These are phyloP conservation scores for Neonectria sp. DNA, from an alignment of 2,329 filamentous ascomycete species.

Conservation along the genomic window DNA sequence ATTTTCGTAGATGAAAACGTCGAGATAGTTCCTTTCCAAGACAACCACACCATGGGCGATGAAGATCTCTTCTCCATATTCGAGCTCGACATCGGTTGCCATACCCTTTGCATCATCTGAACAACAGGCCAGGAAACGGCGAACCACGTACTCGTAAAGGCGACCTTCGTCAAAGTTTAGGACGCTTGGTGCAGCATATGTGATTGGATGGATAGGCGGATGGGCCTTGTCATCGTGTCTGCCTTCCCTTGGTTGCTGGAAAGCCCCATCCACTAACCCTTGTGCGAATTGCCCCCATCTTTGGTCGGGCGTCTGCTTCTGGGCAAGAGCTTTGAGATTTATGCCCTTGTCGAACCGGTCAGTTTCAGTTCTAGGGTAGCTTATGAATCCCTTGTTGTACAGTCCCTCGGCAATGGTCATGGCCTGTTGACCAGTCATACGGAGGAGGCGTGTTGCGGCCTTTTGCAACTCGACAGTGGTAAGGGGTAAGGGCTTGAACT, in stretches of 20 bases:
- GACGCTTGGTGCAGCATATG: constrained; percentile 80
- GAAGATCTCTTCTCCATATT: constrained; percentile 88
- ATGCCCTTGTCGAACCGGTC: constrained; percentile 95
- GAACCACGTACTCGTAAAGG: constrained; percentile 93
- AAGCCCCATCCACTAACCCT: constrained; percentile 80
- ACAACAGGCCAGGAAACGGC: constrained; percentile 95
- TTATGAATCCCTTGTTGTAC: constrained; percentile 96
- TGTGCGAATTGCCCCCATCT: constrained; percentile 88
- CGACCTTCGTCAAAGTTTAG: constrained; percentile 77
- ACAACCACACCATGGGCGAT: constrained; percentile 88
- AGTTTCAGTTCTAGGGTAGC: constrained; percentile 97
- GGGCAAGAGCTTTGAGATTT: constrained; percentile 83
- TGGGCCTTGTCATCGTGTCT: constrained; percentile 96
- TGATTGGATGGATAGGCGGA: constrained; percentile 95
- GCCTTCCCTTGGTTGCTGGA: constrained; percentile 85
- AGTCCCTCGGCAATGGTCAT: constrained; percentile 91
- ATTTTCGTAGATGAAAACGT: constrained; percentile 96
- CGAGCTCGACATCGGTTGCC: constrained; percentile 86
- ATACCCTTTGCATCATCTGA: constrained; percentile 93
- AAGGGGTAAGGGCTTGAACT: constrained; percentile 93
- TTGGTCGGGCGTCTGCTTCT: constrained; percentile 84
- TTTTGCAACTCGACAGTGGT: constrained; percentile 98
- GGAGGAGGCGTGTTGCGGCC: constrained; percentile 88
- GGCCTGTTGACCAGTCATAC: constrained; percentile 91
- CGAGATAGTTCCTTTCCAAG: constrained; percentile 90